Conservation (phyloP, 192 early-diverging fungal species). For the Coemansia sp. region DNA sequence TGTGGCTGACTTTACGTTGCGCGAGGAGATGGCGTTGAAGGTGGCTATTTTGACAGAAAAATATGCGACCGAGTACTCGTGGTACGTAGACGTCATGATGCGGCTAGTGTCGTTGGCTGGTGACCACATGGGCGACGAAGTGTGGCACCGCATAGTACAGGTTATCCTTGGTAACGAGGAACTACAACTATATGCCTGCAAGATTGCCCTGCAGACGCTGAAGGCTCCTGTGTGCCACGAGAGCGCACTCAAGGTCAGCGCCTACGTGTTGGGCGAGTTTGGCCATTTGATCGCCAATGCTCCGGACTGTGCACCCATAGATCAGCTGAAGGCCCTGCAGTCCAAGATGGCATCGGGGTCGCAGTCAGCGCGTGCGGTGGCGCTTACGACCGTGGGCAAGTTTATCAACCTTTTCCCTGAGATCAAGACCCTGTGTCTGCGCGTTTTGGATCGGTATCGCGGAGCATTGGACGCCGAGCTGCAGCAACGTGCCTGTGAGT, state of each 20-base stretch:
- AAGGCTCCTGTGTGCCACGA: conserved; percentile 94
- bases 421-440: conserved; percentile 85
- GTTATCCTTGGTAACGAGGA: conserved; percentile 96
- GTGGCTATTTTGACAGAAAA: conserved; percentile 99
- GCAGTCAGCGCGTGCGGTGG: conserved; percentile 75
- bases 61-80: conserved; percentile 95
- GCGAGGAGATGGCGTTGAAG: conserved; percentile 98
- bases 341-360: conserved; percentile 85
- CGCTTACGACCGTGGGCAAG: conserved; percentile 93
- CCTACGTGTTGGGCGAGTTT: conserved; percentile 97
- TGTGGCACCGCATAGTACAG: conserved; percentile 98
- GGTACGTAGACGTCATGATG: conserved; percentile 99
- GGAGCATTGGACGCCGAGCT: conserved; percentile 93
- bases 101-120: conserved; percentile 94
- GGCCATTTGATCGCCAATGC: conserved; percentile 93
- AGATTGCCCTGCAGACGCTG: conserved; percentile 79
- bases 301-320: conserved; percentile 82
- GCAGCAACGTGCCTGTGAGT: conserved; percentile 97
- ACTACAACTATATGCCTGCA: conserved; percentile 91
- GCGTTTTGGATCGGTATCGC: conserved; percentile 85
- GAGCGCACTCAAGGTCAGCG: conserved; percentile 93
- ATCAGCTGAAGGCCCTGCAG: conserved; percentile 95
- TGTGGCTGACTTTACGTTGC: conserved; percentile 85
- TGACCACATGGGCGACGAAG: conserved; percentile 94
- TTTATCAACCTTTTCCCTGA: conserved; percentile 98